Percentiles rank a stretch among this genome's conserved stretches.
Evolutionary conservation across 2,329 filamentous ascomycete genomes (phyloP).

Genomic region (Podosphaera leucotricha): DNA sequence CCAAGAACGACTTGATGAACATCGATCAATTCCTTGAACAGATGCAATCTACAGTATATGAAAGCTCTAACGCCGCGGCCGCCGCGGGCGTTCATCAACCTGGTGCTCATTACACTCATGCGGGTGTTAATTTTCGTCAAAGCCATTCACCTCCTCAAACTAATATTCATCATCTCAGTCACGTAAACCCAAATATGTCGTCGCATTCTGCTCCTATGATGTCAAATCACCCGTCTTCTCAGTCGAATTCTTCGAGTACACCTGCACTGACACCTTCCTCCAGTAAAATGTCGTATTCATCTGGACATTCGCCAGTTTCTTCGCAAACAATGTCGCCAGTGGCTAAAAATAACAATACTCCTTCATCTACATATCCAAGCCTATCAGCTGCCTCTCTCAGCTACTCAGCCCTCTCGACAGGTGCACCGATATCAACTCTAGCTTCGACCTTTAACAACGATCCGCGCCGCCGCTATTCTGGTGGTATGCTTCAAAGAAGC

Average conservation of each 20-base stretch:
- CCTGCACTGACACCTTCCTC: slow-evolving; percentile 57
- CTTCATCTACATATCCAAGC: slow-evolving; percentile 48
- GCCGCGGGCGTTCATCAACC: slow-evolving; percentile 56
- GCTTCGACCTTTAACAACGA: slow-evolving; percentile 41
- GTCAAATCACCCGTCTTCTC: slow-evolving; percentile 35
- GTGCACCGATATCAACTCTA: slow-evolving; percentile 38
- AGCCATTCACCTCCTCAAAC: slow-evolving; percentile 27
- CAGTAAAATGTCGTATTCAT: slow-evolving; percentile 53
- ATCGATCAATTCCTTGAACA: slow-evolving; percentile 90
- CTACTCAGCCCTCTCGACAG: slow-evolving; percentile 39
- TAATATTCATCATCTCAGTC: slow-evolving; percentile 8
- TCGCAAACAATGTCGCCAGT: slow-evolving; percentile 44
- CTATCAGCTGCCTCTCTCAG: slow-evolving; percentile 48
- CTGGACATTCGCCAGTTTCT: slow-evolving; percentile 49
- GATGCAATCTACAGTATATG: slow-evolving; percentile 89
- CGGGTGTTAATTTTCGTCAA: slow-evolving; percentile 30
- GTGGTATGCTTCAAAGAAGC: slow-evolving; percentile 40
- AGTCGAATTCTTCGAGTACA: slow-evolving; percentile 30
- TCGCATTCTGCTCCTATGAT: slow-evolving; percentile 29
- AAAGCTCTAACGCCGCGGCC: slow-evolving; percentile 64
- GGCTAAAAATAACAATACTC: slow-evolving; percentile 32
- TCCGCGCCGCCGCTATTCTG: slow-evolving; percentile 40
- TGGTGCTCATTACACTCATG: slow-evolving; percentile 38
- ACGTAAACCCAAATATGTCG: slow-evolving; percentile 15
- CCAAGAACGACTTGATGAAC: slow-evolving; percentile 80